phyloP scores from a whole-genome alignment of 108 stramenopile genomes.

The Cyclostephanos tholiformis region DNA sequence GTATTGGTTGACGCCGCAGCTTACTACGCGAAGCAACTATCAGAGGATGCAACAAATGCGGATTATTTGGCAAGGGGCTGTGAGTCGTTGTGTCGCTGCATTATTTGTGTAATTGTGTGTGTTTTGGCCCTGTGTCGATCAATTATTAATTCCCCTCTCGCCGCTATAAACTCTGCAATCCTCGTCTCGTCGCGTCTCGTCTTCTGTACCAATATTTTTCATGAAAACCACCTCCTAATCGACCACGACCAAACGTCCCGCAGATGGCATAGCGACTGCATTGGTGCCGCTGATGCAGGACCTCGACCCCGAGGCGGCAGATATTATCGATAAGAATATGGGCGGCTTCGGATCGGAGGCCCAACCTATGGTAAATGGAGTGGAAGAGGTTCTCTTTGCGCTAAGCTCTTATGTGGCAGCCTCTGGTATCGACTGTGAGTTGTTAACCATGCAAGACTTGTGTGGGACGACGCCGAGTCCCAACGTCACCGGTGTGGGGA shows the following conservation, averaged over 20 bases:
- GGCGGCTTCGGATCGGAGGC: conserved; percentile 18
- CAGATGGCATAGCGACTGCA: conserved; percentile 22
- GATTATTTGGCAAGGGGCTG: conserved; percentile 26
- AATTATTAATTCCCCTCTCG: not conserved
- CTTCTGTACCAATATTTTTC: not conserved
- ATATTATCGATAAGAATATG: conserved; percentile 28
- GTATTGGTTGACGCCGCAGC: conserved; percentile 35
- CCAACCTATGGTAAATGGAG: conserved; percentile 27
- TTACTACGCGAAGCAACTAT: conserved; percentile 21
- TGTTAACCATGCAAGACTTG: conserved; percentile 14
- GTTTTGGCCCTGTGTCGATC: not conserved
- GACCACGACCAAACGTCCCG: not conserved
- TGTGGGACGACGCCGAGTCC: not conserved
- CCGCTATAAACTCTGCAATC: not conserved
- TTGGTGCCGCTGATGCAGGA: conserved; percentile 25
- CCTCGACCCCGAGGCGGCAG: not conserved
- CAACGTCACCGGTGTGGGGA: not conserved
- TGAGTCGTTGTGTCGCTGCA: conserved; percentile 4
- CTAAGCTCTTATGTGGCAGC: conserved; percentile 20
- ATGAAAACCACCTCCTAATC: not conserved
- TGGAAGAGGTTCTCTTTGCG: conserved; percentile 22
- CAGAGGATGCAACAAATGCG: conserved; percentile 6
- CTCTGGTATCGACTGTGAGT: conserved; percentile 27
- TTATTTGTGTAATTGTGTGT: not conserved
- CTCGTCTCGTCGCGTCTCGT: not conserved